Conservation (phyloP, 129 eudicot genomes). For the Escallonia herrerae region DNA sequence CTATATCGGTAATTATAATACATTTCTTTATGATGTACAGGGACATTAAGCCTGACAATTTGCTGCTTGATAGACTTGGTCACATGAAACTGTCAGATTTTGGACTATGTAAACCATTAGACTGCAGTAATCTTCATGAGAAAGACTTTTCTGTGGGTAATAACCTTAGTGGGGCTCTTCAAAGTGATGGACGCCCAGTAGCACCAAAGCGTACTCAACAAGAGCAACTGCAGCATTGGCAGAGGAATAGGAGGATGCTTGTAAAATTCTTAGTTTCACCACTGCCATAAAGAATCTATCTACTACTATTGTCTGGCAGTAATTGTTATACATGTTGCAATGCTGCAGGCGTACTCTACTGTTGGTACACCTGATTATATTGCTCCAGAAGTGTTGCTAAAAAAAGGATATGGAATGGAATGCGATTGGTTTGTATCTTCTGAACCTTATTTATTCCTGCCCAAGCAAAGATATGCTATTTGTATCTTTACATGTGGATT, state of each 20-base stretch:
- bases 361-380: slow-evolving; percentile 99
- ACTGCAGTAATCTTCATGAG: slow-evolving; percentile 85
- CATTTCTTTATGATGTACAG: slow-evolving; percentile 20
- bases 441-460: neutral
- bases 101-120: slow-evolving; percentile 94
- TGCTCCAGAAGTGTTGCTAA: slow-evolving; percentile 95
- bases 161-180: slow-evolving; percentile 86
- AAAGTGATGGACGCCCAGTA: slow-evolving; percentile 89
- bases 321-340: slow-evolving; percentile 7
- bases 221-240: slow-evolving; percentile 98
- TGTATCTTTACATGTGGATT: neutral
- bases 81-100: slow-evolving; percentile 98
- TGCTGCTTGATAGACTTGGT: slow-evolving; percentile 85
- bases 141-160: slow-evolving; percentile 74
- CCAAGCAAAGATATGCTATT: neutral
- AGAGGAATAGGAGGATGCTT: slow-evolving; percentile 98
- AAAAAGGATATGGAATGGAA: slow-evolving; percentile 98
- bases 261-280: slow-evolving; percentile 28
- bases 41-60: slow-evolving; percentile 96
- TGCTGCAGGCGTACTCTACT: slow-evolving; percentile 87
- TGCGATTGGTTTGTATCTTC: slow-evolving; percentile 85
- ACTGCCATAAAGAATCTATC: too few relatives aligned
- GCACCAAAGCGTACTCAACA: slow-evolving; percentile 91
- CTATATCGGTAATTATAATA: too few relatives aligned
- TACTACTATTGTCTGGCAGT: neutral